These are phyloP conservation scores for Mrakia gelida DNA, from an alignment of 768 basidiomycete genomes.

Conservation along the genomic window DNA sequence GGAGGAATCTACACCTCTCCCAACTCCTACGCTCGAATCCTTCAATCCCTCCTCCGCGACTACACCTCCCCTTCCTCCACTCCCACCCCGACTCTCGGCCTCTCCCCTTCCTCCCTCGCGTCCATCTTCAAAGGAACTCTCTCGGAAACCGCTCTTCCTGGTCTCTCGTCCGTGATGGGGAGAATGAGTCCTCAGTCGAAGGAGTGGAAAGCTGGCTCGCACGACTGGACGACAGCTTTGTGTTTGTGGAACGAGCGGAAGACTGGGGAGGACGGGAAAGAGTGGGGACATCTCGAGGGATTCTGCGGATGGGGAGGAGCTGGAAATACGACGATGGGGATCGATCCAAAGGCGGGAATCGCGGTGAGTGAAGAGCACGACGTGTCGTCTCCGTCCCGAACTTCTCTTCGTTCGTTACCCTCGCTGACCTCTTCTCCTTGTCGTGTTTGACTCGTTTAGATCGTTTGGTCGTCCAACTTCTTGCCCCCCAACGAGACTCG, in stretches of 20 bases:
- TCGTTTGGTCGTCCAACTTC: background rate
- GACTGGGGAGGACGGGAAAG: conserved; percentile 23
- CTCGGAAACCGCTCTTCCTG: conserved; percentile 14
- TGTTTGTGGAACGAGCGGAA: conserved; percentile 34
- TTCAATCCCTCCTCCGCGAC: conserved; percentile 36
- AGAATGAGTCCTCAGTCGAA: conserved; percentile 25
- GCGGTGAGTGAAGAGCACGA: conserved; percentile 21
- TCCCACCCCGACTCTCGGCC: conserved; percentile 16
- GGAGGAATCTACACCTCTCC: conserved; percentile 39
- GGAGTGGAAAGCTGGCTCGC: conserved; percentile 28
- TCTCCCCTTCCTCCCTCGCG: conserved; percentile 31
- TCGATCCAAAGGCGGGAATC: conserved; percentile 36
- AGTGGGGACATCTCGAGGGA: conserved; percentile 35
- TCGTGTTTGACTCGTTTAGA: background rate
- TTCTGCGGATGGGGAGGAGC: conserved; percentile 39
- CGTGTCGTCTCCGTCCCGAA: background rate
- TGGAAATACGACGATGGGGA: conserved; percentile 38
- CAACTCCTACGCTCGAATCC: conserved; percentile 35
- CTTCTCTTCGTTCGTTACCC: background rate
- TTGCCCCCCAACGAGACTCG: background rate
- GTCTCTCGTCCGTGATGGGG: conserved; percentile 25
- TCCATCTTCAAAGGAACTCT: conserved; percentile 37
- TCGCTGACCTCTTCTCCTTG: background rate
- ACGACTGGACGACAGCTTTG: conserved; percentile 39
- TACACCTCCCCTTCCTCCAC: background rate